These are phyloP conservation scores for Cadophora luteo-olivacea DNA, from an alignment of 2,329 filamentous ascomycete species.

Conservation along the genomic window DNA sequence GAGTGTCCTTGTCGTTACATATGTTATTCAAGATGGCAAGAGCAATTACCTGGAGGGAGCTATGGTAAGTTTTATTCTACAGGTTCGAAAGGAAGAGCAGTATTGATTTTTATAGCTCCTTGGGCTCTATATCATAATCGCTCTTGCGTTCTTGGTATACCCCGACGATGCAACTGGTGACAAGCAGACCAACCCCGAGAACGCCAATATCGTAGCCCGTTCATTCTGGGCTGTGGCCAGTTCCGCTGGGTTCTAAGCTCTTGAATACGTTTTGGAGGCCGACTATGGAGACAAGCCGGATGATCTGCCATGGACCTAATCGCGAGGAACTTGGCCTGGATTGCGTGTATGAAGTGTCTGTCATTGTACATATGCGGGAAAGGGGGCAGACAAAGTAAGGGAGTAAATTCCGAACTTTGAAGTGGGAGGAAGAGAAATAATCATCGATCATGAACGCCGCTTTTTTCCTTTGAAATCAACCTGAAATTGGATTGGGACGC, in stretches of 20 bases:
- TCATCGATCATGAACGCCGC: neutral
- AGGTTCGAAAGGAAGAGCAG: neutral
- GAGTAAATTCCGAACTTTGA: neutral
- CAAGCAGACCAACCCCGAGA: neutral
- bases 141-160: constrained; percentile 65
- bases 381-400: neutral
- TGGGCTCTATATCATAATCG: constrained; percentile 61
- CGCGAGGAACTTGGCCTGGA: neutral
- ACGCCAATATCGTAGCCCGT: constrained; percentile 10
- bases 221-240: constrained; percentile 10
- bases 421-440: neutral
- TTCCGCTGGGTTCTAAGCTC: constrained; percentile 1
- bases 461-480: neutral
- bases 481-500: too few relatives aligned
- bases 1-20: constrained; percentile 77
- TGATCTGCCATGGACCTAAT: neutral
- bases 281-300: neutral
- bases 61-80: neutral
- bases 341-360: neutral
- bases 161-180: constrained; percentile 53
- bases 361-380: constrained; percentile 7
- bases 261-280: neutral
- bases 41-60: too few relatives aligned
- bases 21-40: constrained; percentile 57
- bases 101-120: constrained; percentile 56